These are phyloP conservation scores for Fusarium incarnatum DNA, from an alignment of 2,329 filamentous ascomycete species.

Conservation along the genomic window DNA sequence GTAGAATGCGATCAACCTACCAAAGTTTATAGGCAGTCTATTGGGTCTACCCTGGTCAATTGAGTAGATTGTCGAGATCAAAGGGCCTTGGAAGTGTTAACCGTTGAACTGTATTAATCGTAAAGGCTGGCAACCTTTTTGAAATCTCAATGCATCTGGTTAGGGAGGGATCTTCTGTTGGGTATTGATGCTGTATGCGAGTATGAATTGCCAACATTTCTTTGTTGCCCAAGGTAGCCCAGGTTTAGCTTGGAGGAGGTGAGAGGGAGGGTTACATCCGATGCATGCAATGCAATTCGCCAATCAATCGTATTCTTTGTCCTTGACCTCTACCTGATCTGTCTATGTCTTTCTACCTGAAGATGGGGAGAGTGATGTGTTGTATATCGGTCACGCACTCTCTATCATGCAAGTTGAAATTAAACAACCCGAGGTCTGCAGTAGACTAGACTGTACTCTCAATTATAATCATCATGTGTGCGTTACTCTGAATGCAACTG, in stretches of 20 bases:
- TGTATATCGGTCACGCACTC: constrained; percentile 20
- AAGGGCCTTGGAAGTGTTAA: background rate
- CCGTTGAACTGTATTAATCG: background rate
- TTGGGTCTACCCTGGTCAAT: constrained; percentile 9
- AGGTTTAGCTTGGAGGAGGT: background rate
- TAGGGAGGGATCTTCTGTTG: constrained; percentile 25
- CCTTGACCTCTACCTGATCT: background rate
- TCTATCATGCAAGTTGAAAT: background rate
- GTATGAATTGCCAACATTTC: constrained; percentile 22
- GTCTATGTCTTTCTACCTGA: constrained; percentile 6
- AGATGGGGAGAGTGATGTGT: constrained; percentile 11
- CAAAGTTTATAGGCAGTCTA: constrained; percentile 1
- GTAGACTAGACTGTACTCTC: background rate
- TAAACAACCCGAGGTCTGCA: background rate
- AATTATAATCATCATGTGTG: background rate
- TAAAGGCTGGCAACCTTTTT: constrained; percentile 15
- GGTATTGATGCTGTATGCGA: constrained; percentile 5
- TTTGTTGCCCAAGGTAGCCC: constrained; percentile 8
- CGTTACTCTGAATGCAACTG: background rate
- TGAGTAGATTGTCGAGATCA: constrained; percentile 1
- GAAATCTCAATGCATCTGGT: background rate
- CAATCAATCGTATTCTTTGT: background rate
- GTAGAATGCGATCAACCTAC: background rate
- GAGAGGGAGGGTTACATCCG: constrained; percentile 29
- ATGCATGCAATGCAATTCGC: constrained; percentile 14